These are phyloP conservation scores for Apiospora hydei DNA, from an alignment of 2,329 filamentous ascomycete genomes.

Conservation along the genomic window DNA sequence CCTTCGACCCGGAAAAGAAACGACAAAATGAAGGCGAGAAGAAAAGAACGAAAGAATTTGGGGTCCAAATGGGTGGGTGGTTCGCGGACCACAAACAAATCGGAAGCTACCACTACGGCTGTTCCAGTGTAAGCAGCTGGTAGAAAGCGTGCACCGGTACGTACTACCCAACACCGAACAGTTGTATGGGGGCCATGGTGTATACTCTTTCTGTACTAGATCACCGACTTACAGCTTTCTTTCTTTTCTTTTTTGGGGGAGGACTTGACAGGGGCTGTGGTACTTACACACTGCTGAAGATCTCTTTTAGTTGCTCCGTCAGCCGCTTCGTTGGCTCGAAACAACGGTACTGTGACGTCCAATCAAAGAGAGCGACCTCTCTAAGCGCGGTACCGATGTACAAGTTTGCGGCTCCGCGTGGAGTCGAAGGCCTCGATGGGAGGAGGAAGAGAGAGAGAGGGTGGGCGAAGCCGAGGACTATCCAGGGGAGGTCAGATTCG, in stretches of 20 bases:
- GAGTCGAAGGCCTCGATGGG: not conserved
- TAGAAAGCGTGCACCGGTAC: not conserved
- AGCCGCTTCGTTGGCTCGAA: conserved; percentile 1
- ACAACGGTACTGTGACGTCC: not conserved
- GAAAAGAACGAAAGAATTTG: not conserved
- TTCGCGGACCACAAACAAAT: not conserved
- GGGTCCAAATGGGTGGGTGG: not conserved
- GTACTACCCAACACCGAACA: not conserved
- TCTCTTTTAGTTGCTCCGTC: not conserved
- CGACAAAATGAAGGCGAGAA: not conserved
- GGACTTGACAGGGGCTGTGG: not conserved
- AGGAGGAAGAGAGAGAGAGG: not conserved
- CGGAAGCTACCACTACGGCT: not conserved
- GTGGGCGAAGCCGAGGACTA: not conserved
- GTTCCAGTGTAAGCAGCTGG: not conserved
- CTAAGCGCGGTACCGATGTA: not conserved
- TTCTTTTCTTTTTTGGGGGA: not conserved
- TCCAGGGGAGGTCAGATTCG: not conserved
- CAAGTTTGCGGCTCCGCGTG: not conserved
- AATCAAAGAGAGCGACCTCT: not conserved
- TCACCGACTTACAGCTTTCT: not conserved
- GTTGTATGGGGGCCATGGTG: not conserved
- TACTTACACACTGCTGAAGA: conserved; percentile 1
- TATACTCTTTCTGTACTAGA: not conserved
- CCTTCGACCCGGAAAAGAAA: not conserved